phyloP scores from a whole-genome alignment of 2,329 filamentous ascomycete species.

The Grosmannia clavigera region DNA sequence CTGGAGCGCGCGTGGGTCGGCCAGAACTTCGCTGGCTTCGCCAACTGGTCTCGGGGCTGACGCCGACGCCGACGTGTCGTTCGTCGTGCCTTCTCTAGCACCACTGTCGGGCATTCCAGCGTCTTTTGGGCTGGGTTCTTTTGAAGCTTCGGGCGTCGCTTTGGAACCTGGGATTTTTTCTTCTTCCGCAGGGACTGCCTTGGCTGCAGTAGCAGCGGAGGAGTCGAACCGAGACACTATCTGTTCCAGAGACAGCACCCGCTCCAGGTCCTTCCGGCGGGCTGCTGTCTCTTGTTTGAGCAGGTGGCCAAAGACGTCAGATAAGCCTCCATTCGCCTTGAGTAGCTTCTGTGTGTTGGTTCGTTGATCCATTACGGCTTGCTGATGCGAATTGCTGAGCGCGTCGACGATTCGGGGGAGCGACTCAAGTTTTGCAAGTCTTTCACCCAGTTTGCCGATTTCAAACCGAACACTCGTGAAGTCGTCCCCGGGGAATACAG shows the following conservation, averaged over 20 bases:
- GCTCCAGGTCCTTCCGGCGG: background rate
- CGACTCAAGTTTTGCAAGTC: background rate
- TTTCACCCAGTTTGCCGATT: conserved; percentile 6
- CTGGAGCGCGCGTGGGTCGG: conserved; percentile 1
- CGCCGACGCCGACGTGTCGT: background rate
- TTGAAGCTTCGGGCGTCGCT: background rate
- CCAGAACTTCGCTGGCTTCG: background rate
- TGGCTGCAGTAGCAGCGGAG: background rate
- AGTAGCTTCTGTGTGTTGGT: background rate
- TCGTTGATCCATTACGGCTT: background rate
- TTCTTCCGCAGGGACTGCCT: background rate
- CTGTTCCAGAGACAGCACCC: conserved; percentile 1
- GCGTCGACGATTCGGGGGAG: background rate
- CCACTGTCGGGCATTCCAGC: background rate
- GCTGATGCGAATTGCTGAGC: background rate
- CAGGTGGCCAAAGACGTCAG: conserved; percentile 1
- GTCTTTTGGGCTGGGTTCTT: background rate
- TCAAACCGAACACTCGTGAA: conserved; percentile 8
- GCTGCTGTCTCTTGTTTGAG: background rate
- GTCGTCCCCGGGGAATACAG: conserved; percentile 10
- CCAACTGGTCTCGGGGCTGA: background rate
- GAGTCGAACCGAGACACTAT: background rate
- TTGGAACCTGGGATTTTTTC: background rate
- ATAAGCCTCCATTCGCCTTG: background rate
- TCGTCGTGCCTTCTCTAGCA: background rate